Base-by-base conservation (phyloP, 371 early-diverging fungal genomes). In the Mortierella sp. region DNA sequence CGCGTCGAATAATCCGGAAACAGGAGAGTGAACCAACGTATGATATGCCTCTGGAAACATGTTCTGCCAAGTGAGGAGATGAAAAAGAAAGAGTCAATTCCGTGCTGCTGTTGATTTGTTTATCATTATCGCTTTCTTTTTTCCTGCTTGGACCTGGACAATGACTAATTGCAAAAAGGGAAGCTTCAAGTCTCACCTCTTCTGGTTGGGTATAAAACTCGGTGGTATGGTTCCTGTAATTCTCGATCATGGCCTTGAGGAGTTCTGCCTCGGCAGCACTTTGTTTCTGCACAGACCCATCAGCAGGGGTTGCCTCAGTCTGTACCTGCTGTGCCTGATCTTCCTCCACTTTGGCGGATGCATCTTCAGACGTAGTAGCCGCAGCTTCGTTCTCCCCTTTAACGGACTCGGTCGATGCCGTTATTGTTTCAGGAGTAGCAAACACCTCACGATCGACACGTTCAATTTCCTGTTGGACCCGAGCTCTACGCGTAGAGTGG, bases 1-100 rank as follows among this genome's bases (percentile, higher is more conserved):
- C 7, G 89, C 87, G 72, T 93, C 91, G 74, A 91, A 92, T 3
- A 92, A 82, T 28, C 84, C 62, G 12, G 89, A 75, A 53, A 87
- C 76, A 23, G 88, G 86, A 18, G 91, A 90, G 62, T 89, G 88
- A 18, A 91, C 86, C 19, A 93, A 74, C 3, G 92, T 88, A 57
- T 91, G 86, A 75, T 89, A 92, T 3, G 93, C 93, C 69, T 89
- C 87, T 45, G 91, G 89, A 74, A 92, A 93, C 48, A 86, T 81
- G 62, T 90, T 89, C 90, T 90, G 63, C 57, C 43, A 25, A 52
- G 16, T 26, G 37, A 37, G 37, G n/a, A n/a, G n/a, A n/a, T n/a
- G n/a, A n/a, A n/a, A n/a, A n/a, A n/a, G n/a, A n/a, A n/a, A n/a
- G n/a, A n/a, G n/a, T n/a, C n/a, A n/a, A n/a, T n/a, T n/a, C n/a